Conservation (phyloP, 2,329 filamentous ascomycete genomes). For the Berkeleyomyces basicola region DNA sequence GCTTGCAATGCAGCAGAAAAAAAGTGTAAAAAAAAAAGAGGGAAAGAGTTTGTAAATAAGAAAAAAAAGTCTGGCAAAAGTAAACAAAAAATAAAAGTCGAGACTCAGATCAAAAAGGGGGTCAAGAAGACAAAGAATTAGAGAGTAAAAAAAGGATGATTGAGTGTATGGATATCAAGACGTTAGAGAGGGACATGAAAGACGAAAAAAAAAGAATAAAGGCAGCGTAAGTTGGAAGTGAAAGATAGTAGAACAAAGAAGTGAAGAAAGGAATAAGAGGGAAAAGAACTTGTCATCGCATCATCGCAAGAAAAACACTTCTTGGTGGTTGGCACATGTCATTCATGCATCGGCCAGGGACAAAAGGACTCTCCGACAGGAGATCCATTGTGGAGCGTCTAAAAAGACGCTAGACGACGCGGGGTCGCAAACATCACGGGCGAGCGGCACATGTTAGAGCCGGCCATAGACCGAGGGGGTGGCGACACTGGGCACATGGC, state of each 20-base stretch:
- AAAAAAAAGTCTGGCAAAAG: background rate
- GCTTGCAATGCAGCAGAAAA: background rate
- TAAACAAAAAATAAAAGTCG: background rate
- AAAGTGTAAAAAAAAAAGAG: background rate
- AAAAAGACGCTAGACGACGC: slow-evolving; percentile 7
- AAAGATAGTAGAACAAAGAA: slow-evolving; percentile 1
- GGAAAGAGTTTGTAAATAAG: background rate
- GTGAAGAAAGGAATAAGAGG: background rate
- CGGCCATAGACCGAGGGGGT: background rate
- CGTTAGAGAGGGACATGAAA: slow-evolving; percentile 8
- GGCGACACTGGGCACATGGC: slow-evolving; percentile 5
- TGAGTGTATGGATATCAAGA: slow-evolving; percentile 9
- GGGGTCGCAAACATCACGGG: slow-evolving; percentile 7
- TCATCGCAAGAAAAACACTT: slow-evolving; percentile 1
- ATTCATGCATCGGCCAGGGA: background rate
- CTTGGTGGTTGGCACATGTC: slow-evolving; percentile 5
- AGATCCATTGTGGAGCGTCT: background rate
- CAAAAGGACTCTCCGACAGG: slow-evolving; percentile 9
- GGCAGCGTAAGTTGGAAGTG: slow-evolving; percentile 10
- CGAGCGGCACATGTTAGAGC: slow-evolving; percentile 8
- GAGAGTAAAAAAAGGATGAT: slow-evolving; percentile 4
- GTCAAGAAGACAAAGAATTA: slow-evolving; percentile 14
- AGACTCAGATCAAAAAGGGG: background rate
- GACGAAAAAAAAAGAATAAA: slow-evolving; percentile 4
- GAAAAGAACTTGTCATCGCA: slow-evolving; percentile 4